phyloP scores from a whole-genome alignment of 2,329 filamentous ascomycete genomes.

The Botrytis fabae region DNA sequence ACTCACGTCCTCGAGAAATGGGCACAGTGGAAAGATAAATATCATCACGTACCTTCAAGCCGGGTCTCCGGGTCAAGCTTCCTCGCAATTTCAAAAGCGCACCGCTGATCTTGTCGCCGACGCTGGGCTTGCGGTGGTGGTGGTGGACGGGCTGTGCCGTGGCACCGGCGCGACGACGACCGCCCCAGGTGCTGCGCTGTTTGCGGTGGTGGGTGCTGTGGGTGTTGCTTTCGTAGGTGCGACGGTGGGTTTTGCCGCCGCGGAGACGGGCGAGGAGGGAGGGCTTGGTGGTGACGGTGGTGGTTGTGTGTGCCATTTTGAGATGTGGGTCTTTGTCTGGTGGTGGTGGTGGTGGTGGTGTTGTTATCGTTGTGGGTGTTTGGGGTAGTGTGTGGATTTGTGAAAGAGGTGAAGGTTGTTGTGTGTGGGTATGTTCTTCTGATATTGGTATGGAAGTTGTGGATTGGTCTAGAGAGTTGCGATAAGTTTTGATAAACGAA shows the following conservation, averaged over 20 bases:
- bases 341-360: neutral
- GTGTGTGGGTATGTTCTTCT: neutral
- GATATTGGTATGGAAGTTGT: neutral
- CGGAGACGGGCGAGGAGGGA: conserved; percentile 11
- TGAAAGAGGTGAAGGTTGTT: neutral
- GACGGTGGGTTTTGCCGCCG: conserved; percentile 12
- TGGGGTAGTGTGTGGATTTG: neutral
- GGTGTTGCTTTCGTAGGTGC: conserved; percentile 11
- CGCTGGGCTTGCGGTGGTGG: conserved; percentile 27
- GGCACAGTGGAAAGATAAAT: neutral
- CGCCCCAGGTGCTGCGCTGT: neutral
- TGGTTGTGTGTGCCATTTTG: conserved; percentile 22
- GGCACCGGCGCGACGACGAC: neutral
- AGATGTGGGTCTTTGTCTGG: neutral
- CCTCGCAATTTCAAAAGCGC: conserved; percentile 74
- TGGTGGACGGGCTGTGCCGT: neutral
- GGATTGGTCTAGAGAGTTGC: neutral
- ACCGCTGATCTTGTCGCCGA: conserved; percentile 77
- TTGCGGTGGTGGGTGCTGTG: neutral
- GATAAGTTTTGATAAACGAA: conserved; percentile 18
- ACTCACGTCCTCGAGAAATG: fast-evolving
- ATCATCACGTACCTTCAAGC: conserved; percentile 58
- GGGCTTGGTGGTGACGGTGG: conserved; percentile 18
- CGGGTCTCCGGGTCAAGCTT: conserved; percentile 65
- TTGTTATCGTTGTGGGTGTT: neutral